These are phyloP conservation scores for Boletus insuetus DNA, from an alignment of 768 basidiomycete genomes.

Conservation along the genomic window DNA sequence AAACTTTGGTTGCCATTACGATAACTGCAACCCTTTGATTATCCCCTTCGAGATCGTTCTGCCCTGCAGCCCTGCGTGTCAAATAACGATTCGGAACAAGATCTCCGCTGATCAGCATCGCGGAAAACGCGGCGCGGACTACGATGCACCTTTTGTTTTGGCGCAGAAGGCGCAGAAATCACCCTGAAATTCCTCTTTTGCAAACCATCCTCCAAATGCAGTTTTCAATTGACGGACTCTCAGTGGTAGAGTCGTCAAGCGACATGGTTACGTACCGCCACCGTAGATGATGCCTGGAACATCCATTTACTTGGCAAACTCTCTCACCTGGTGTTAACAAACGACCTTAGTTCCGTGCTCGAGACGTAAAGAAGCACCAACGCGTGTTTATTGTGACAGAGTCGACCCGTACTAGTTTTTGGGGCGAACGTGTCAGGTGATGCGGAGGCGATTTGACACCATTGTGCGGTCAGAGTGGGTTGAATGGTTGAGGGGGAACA, in stretches of 20 bases:
- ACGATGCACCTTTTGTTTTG: not conserved
- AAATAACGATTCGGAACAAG: not conserved
- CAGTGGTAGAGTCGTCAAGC: not conserved
- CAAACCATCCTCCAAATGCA: not conserved
- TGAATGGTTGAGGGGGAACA: not conserved
- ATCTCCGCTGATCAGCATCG: not conserved
- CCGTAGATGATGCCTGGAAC: not conserved
- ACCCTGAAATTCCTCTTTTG: not conserved
- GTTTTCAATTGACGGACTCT: not conserved
- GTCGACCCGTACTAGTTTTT: not conserved
- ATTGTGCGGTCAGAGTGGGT: not conserved
- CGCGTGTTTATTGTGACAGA: not conserved
- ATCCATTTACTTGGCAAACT: not conserved
- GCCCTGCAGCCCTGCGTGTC: not conserved
- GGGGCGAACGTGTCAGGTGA: constrained; percentile 1
- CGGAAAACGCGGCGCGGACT: not conserved
- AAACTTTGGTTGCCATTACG: constrained; percentile 17
- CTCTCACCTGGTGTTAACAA: not conserved
- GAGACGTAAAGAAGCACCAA: not conserved
- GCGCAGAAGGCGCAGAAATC: no score
- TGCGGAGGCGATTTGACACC: not conserved
- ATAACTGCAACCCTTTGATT: not conserved
- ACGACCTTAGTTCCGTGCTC: not conserved
- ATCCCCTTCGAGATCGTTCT: not conserved
- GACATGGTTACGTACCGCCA: not conserved